Percentiles rank a stretch among this genome's conserved stretches.
These are phyloP conservation scores for Phytophthora megakarya DNA, from an alignment of 352 stramenopile genomes.

Conservation along the genomic window DNA sequence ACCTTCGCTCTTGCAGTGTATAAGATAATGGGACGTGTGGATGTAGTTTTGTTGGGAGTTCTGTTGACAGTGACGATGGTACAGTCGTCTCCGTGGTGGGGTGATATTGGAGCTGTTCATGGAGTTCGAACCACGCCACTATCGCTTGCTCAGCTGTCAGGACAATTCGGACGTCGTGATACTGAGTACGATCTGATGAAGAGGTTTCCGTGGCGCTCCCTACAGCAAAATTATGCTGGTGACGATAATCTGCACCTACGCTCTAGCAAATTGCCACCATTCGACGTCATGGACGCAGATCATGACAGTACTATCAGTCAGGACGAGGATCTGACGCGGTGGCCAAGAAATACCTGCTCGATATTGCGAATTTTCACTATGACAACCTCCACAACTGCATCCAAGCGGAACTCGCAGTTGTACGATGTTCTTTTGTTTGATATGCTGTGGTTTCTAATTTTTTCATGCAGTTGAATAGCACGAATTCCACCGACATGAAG, in stretches of 20 bases:
- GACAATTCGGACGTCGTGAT: slow-evolving; percentile 17
- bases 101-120: slow-evolving; percentile 28
- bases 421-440: slow-evolving; percentile 10
- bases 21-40: slow-evolving; percentile 12
- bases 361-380: slow-evolving; percentile 45
- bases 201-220: slow-evolving; percentile 18
- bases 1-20: slow-evolving; percentile 3
- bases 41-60: slow-evolving; percentile 7
- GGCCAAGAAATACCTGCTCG: slow-evolving; percentile 20
- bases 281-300: slow-evolving; percentile 31
- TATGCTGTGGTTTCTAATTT: background rate
- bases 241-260: slow-evolving; percentile 5
- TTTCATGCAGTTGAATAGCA: slow-evolving; percentile 2
- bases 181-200: background rate
- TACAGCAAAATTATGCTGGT: slow-evolving; percentile 2
- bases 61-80: slow-evolving; percentile 2
- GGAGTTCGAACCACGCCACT: slow-evolving; percentile 13
- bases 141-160: slow-evolving; percentile 16
- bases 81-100: slow-evolving; percentile 28
- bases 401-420: slow-evolving; percentile 13
- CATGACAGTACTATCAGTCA: slow-evolving; percentile 20
- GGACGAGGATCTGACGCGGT: slow-evolving; percentile 27
- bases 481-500: slow-evolving; percentile 27
- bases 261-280: slow-evolving; percentile 24
- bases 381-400: slow-evolving; percentile 39